Evolutionary conservation across 371 early-diverging fungal species (phyloP).

Genomic region (Lichtheimia ramosa): DNA sequence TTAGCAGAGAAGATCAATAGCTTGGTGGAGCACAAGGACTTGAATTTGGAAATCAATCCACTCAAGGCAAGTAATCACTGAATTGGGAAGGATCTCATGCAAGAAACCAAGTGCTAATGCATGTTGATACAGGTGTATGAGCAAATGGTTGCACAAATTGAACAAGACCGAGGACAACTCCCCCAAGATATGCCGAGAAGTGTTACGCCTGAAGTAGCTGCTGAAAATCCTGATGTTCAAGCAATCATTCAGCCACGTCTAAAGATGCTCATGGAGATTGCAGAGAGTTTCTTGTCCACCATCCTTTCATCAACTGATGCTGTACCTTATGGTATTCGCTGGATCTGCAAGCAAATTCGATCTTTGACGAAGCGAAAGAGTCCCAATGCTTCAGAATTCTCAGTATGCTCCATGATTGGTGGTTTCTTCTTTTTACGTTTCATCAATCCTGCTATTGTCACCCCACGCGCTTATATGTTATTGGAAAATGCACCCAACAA

Average conservation of each 20-base stretch:
- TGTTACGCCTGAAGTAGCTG: constrained; percentile 80
- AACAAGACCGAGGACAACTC: constrained; percentile 59
- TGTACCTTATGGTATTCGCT: constrained; percentile 96
- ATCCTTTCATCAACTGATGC: constrained; percentile 79
- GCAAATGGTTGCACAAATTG: constrained; percentile 79
- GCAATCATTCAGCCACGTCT: constrained; percentile 83
- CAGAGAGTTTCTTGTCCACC: constrained; percentile 79
- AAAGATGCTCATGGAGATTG: constrained; percentile 81
- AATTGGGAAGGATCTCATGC: neutral
- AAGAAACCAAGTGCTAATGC: neutral
- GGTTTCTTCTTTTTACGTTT: constrained; percentile 97
- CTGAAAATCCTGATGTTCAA: constrained; percentile 76
- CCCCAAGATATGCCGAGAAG: constrained; percentile 67
- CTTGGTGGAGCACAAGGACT: constrained; percentile 75
- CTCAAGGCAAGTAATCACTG: constrained; percentile 50
- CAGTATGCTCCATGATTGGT: constrained; percentile 93
- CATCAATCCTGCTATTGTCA: constrained; percentile 96
- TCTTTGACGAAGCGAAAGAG: constrained; percentile 90
- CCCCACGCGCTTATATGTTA: constrained; percentile 93
- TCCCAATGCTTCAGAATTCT: constrained; percentile 85
- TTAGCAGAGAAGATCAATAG: constrained; percentile 80
- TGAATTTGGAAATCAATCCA: constrained; percentile 88
- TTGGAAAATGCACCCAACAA: constrained; percentile 81
- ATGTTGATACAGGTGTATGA: constrained; percentile 68
- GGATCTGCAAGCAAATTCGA: constrained; percentile 97